A percentile compares a stretch with the other conserved stretches of the same genome.
Conservation (phyloP, 192 early-diverging fungal species). For the Backusella mclennaniae region DNA sequence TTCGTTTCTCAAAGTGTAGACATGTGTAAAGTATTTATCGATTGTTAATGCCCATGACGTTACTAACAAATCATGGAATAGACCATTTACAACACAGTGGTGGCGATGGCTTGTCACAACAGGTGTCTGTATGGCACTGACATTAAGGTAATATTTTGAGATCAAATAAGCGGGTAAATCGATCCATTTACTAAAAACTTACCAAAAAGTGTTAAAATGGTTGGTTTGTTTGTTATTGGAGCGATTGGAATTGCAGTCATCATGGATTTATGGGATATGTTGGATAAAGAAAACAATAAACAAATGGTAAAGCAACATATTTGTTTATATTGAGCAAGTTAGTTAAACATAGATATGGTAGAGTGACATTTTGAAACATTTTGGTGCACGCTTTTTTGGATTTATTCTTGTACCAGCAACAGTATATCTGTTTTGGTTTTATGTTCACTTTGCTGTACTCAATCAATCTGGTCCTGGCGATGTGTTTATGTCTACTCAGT, state of each 20-base stretch:
- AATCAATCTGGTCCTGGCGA: constrained; percentile 86
- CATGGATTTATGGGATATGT: constrained; percentile 87
- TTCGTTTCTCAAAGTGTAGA: constrained; percentile 78
- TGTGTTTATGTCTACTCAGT: constrained; percentile 85
- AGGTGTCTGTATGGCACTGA: constrained; percentile 78
- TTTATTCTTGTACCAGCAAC: constrained; percentile 79
- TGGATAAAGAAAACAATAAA: constrained; percentile 80
- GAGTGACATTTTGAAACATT: constrained; percentile 75
- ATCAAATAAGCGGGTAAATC: neutral
- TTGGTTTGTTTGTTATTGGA: constrained; percentile 85
- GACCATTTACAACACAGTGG: constrained; percentile 76
- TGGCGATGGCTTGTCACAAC: constrained; percentile 84
- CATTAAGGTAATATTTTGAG: constrained; percentile 33
- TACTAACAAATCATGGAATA: constrained; percentile 33
- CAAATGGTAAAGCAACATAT: constrained; percentile 41
- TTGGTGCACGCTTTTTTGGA: constrained; percentile 77
- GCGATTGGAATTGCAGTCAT: constrained; percentile 84
- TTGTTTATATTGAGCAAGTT: neutral
- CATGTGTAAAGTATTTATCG: constrained; percentile 23
- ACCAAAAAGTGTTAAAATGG: constrained; percentile 82
- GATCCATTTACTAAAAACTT: neutral
- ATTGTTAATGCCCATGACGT: neutral
- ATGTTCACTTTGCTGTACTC: constrained; percentile 88
- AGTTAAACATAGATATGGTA: constrained; percentile 8
- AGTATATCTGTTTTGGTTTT: constrained; percentile 87